Conservation (phyloP, 768 basidiomycete genomes). For the Daedalea quercina region DNA sequence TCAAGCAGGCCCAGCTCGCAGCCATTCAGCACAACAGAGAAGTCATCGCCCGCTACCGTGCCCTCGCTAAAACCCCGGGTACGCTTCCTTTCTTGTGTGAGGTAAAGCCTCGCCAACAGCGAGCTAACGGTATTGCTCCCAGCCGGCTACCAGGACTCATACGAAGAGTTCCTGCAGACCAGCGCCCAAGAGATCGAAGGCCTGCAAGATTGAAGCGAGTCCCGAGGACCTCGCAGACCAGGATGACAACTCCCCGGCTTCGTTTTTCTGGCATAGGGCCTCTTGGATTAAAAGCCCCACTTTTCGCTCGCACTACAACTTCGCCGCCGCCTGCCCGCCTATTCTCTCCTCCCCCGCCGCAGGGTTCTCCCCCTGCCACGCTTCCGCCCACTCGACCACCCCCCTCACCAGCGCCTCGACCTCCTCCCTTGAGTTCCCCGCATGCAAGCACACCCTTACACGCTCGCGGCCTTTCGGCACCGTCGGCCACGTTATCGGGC, state of each 20-base stretch:
- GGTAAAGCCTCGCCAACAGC: too few relatives aligned
- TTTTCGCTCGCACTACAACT: conserved; percentile 9
- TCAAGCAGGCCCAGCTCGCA: conserved; percentile 77
- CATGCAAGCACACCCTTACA: conserved; percentile 84
- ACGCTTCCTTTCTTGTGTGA: conserved; percentile 8
- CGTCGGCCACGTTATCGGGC: conserved; percentile 81
- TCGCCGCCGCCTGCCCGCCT: conserved; percentile 8
- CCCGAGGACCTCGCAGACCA: not conserved
- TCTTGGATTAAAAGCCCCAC: too few relatives aligned
- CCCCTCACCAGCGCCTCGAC: conserved; percentile 42
- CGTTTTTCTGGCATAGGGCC: too few relatives aligned
- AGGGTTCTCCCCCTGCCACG: conserved; percentile 7
- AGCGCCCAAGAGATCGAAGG: conserved; percentile 59
- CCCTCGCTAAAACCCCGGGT: conserved; percentile 48
- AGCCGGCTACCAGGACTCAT: conserved; percentile 59
- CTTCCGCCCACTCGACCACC: conserved; percentile 21
- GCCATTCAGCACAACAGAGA: conserved; percentile 70
- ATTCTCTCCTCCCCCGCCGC: not conserved
- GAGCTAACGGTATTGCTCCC: not conserved
- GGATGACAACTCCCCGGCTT: too few relatives aligned
- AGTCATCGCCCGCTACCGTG: conserved; percentile 61
- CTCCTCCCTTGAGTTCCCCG: conserved; percentile 61
- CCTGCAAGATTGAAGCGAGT: conserved; percentile 47
- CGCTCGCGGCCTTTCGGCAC: conserved; percentile 84
- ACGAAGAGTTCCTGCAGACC: conserved; percentile 47